Evolutionary conservation across 2,329 filamentous ascomycete species (phyloP).

Genomic region (Epichloe amarillans): DNA sequence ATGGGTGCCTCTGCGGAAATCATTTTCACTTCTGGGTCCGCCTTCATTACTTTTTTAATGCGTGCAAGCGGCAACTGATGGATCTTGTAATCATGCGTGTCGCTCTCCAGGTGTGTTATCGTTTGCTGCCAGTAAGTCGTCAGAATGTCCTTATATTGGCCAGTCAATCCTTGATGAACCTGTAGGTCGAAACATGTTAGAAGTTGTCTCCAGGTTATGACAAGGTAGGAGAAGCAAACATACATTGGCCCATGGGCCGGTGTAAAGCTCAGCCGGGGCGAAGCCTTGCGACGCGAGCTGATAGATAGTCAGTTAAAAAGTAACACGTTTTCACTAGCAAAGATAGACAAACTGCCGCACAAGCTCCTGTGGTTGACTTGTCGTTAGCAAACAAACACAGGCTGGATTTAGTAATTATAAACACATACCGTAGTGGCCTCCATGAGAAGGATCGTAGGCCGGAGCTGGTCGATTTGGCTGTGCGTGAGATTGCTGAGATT

Average conservation of each 20-base stretch:
- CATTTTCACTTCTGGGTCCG: constrained; percentile 98
- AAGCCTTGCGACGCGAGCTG: constrained; percentile 79
- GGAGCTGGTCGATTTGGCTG: constrained; percentile 48
- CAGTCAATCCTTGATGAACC: constrained; percentile 90
- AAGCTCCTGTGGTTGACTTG: constrained; percentile 26
- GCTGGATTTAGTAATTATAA: neutral
- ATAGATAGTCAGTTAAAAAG: constrained; percentile 13
- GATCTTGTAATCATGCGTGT: constrained; percentile 96
- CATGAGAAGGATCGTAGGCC: constrained; percentile 60
- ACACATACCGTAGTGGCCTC: constrained; percentile 64
- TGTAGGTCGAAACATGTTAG: constrained; percentile 22
- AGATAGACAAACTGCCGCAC: constrained; percentile 26
- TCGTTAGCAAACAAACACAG: constrained; percentile 5
- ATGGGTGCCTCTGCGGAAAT: constrained; percentile 97
- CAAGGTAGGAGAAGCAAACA: constrained; percentile 16
- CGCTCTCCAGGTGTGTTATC: constrained; percentile 86
- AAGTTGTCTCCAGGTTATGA: neutral
- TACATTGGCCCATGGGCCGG: constrained; percentile 91
- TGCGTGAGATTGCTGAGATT: constrained; percentile 37
- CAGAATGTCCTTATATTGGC: constrained; percentile 89
- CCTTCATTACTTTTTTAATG: constrained; percentile 99
- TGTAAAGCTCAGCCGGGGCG: constrained; percentile 87
- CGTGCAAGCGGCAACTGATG: constrained; percentile 93
- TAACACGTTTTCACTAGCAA: neutral
- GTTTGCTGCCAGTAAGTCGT: constrained; percentile 99